Evolutionary conservation across 208 protist species (phyloP).

Genomic region (Leishmania guyanensis): DNA sequence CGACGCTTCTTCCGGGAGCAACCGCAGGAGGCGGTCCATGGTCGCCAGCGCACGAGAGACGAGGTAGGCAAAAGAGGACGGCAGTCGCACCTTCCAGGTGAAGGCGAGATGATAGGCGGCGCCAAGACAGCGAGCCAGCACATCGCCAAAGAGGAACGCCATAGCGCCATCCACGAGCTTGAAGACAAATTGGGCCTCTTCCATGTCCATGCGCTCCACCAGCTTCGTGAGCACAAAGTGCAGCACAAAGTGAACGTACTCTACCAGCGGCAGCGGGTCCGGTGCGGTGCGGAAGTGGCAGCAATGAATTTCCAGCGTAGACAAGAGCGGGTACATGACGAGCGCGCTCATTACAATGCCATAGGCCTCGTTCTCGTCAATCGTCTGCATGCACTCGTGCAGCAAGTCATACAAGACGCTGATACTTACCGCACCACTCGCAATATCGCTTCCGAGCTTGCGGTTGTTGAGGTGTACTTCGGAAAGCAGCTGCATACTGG

Average conservation of each 20-base stretch:
- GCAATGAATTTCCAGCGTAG: slow-evolving; percentile 18
- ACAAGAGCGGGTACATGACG: slow-evolving; percentile 62
- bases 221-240: slow-evolving; percentile 64
- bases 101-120: slow-evolving; percentile 48
- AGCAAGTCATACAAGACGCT: slow-evolving; percentile 43
- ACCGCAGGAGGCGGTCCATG: slow-evolving; percentile 24
- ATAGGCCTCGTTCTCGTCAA: slow-evolving; percentile 67
- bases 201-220: slow-evolving; percentile 38
- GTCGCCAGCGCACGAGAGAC: slow-evolving; percentile 40
- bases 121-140: slow-evolving; percentile 62
- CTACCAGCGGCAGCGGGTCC: slow-evolving; percentile 32
- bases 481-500: slow-evolving; percentile 32
- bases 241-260: slow-evolving; percentile 65
- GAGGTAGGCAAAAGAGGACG: slow-evolving; percentile 43
- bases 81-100: slow-evolving; percentile 49
- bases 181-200: slow-evolving; percentile 33
- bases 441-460: slow-evolving; percentile 26
- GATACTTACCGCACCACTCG: slow-evolving; percentile 19
- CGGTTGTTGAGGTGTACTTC: slow-evolving; percentile 29
- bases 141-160: slow-evolving; percentile 68
- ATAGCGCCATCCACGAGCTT: slow-evolving; percentile 42
- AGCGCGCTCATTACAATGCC: slow-evolving; percentile 73
- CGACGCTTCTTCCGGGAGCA: slow-evolving; percentile 23
- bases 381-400: slow-evolving; percentile 66
- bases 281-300: slow-evolving; percentile 15